Percentiles rank a stretch among this genome's conserved stretches.
phyloP scores from a whole-genome alignment of 805 yeast species.

The Metschnikowia dekortorum region DNA sequence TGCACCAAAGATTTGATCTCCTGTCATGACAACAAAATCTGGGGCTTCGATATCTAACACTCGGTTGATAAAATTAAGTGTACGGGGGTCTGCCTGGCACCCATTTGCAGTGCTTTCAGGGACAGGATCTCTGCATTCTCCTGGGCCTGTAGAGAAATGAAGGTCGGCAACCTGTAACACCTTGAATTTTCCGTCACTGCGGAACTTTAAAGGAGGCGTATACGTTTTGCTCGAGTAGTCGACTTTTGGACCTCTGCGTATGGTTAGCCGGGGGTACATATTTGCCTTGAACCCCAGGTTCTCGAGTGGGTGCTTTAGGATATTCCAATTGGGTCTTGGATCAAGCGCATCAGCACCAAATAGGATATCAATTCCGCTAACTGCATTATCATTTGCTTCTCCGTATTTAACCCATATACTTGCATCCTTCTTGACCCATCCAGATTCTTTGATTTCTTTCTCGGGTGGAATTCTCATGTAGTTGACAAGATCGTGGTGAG shows the following conservation, averaged over 20 bases:
- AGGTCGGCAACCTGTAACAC: conserved; percentile 88
- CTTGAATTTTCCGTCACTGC: conserved; percentile 54
- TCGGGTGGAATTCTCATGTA: conserved; percentile 28
- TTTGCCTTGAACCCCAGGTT: conserved; percentile 19
- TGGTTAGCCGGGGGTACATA: conserved; percentile 25
- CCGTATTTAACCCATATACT: conserved; percentile 65
- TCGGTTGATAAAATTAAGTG: conserved; percentile 53
- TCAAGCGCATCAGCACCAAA: conserved; percentile 73
- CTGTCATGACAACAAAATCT: conserved; percentile 80
- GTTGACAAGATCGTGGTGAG: conserved; percentile 18
- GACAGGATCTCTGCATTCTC: conserved; percentile 70
- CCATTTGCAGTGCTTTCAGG: conserved; percentile 45
- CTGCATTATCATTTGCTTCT: conserved; percentile 29
- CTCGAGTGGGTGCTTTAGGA: conserved; percentile 25
- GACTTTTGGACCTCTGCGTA: conserved; percentile 31
- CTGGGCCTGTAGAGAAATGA: conserved; percentile 83
- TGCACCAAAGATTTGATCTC: conserved; percentile 88
- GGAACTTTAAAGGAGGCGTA: conserved; percentile 32
- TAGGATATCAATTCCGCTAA: conserved; percentile 62
- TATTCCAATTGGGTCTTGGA: conserved; percentile 69
- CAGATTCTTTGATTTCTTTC: conserved; percentile 32
- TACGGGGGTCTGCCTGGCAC: conserved; percentile 78
- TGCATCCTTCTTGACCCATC: conserved; percentile 44
- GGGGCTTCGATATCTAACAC: conserved; percentile 77
- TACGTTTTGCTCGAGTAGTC: conserved; percentile 24